phyloP scores from a whole-genome alignment of 768 basidiomycete species.

The Omphalotus guepiniiformis region DNA sequence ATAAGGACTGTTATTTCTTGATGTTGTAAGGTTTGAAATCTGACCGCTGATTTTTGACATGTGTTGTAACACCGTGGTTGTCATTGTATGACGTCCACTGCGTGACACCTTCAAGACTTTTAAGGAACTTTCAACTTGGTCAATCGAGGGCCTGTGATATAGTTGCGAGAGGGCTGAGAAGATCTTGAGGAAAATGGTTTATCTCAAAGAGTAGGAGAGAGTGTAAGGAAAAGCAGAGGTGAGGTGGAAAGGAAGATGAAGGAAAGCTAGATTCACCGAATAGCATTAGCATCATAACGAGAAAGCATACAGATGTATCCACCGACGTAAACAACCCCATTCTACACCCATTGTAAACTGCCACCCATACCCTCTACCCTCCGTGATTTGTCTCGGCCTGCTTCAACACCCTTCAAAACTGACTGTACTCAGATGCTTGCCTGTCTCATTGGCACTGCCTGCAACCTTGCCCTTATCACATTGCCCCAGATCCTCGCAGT shows the following conservation, averaged over 20 bases:
- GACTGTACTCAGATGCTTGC: too few relatives aligned
- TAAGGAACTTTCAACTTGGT: too few relatives aligned
- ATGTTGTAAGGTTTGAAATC: too few relatives aligned
- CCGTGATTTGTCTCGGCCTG: neutral
- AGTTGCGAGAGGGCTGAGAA: slow-evolving; percentile 38
- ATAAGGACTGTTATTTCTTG: too few relatives aligned
- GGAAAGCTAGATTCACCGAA: slow-evolving; percentile 50
- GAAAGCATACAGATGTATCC: slow-evolving; percentile 29
- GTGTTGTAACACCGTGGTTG: too few relatives aligned
- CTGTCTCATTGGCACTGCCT: neutral
- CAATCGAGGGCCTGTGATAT: slow-evolving; percentile 30
- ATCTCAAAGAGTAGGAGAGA: slow-evolving; percentile 84
- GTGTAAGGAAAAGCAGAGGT: slow-evolving; percentile 80
- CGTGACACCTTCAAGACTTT: too few relatives aligned
- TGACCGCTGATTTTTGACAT: too few relatives aligned
- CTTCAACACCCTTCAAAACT: neutral
- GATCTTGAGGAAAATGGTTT: slow-evolving; percentile 50
- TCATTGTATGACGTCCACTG: too few relatives aligned
- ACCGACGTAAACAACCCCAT: slow-evolving; percentile 74
- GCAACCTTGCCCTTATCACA: slow-evolving; percentile 23
- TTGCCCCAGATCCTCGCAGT: slow-evolving; percentile 76
- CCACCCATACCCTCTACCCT: slow-evolving; percentile 61
- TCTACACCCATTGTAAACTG: too few relatives aligned
- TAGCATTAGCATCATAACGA: neutral
- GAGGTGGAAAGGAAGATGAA: slow-evolving; percentile 64